Evolutionary conservation across 1,284 basidiomycete species (phyloP), one percentile per base, ranked within the genome.

Genomic region (Xanthoconium separans): DNA sequence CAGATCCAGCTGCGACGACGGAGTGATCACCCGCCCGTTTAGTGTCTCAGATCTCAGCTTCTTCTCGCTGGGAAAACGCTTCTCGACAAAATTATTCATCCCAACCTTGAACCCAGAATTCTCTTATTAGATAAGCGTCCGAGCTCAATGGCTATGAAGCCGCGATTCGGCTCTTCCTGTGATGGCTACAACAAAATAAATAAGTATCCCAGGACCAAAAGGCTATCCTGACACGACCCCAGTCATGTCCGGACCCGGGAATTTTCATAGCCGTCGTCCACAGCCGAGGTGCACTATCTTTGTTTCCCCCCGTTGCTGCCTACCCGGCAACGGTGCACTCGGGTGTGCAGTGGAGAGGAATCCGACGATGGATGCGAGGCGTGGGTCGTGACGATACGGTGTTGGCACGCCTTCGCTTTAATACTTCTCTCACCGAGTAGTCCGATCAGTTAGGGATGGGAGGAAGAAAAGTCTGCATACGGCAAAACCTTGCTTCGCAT

Each of bases 91-190:
- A 61, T 50, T 31, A 40, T 50, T 63, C 54, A 44, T 55, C 60
- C 54, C 54, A 57, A 58, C 65, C 47, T 66, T 64, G 49, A 53
- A 64, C 53, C 51, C 54, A 30, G 20, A 50, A 43, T 49, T 44
- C 34, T 22, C 61, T 65, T 58, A 63, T 67, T 67, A 70, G 56
- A 47, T 70, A 69, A 67, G 64, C 62, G 31, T 70, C 68, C 65
- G 68, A 61, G 39, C 12, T 55, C 13, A 15, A 58, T 59, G 65
- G 66, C 57, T 54, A 55, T 57, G 62, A 57, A 47, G 45, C 55
- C 57, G 52, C 18, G 43, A 46, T 36, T 56, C 57, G 62, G 64
- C 49, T 49, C 57, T 50, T 50, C 60, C 52, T 58, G 58, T 52
- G 46, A 22, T 22, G 22, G 22, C 22, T 22, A 22, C 22, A 22